Conservation (phyloP, 495 filamentous ascomycete species). For the Hypoxylon subgilvum region DNA sequence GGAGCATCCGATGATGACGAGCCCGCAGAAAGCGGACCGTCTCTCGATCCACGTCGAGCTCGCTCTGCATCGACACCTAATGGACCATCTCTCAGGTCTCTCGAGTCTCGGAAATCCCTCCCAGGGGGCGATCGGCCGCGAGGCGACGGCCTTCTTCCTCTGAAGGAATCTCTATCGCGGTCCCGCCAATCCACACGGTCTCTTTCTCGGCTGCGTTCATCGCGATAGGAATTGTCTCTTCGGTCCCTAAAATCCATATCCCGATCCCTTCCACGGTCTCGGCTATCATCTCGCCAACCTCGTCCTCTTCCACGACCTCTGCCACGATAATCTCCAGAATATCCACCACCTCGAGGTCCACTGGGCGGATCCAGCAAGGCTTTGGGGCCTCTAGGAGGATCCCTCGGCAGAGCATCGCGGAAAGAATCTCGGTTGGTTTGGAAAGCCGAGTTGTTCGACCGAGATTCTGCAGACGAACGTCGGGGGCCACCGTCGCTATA, state of each 20-base stretch:
- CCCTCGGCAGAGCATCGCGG: slow-evolving; percentile 49
- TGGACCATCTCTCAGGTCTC: slow-evolving; percentile 49
- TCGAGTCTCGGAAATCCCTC: slow-evolving; percentile 46
- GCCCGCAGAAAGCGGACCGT: slow-evolving; percentile 68
- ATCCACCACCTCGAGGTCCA: slow-evolving; percentile 59
- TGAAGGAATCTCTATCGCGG: slow-evolving; percentile 51
- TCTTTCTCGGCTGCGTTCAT: slow-evolving; percentile 57
- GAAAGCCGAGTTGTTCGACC: slow-evolving; percentile 55
- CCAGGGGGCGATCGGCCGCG: slow-evolving; percentile 53
- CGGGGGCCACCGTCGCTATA: slow-evolving; percentile 57
- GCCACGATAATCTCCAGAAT: slow-evolving; percentile 55
- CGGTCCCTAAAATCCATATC: slow-evolving; percentile 62
- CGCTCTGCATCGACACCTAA: slow-evolving; percentile 57
- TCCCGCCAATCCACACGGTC: slow-evolving; percentile 50
- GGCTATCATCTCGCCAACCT: slow-evolving; percentile 63
- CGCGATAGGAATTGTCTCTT: slow-evolving; percentile 52
- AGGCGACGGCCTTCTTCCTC: slow-evolving; percentile 54
- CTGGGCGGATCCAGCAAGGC: slow-evolving; percentile 69
- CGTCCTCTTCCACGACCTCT: slow-evolving; percentile 55
- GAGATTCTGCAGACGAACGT: slow-evolving; percentile 55
- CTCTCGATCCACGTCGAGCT: slow-evolving; percentile 58
- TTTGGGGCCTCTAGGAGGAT: slow-evolving; percentile 74
- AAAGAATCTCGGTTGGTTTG: slow-evolving; percentile 58
- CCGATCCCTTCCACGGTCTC: slow-evolving; percentile 64
- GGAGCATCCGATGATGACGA: slow-evolving; percentile 72